Percentiles rank a stretch among this genome's conserved stretches.
Conservation (phyloP, 305 asterid genomes). For the Solanum hybrid region DNA sequence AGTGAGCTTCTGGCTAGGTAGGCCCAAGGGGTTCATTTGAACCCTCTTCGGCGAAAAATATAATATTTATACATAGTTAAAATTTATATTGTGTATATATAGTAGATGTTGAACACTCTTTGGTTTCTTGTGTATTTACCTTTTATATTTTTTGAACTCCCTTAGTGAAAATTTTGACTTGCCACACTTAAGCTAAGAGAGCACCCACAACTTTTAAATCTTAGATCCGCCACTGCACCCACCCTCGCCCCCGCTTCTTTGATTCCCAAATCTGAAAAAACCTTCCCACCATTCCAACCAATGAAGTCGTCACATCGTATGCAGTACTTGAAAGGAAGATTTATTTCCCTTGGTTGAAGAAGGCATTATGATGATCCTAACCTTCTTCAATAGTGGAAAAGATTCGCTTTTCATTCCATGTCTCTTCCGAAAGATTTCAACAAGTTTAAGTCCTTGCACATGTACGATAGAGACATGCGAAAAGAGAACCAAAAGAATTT, state of each 20-base stretch:
- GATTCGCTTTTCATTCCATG: no score
- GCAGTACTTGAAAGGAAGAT: neutral
- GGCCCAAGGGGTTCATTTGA: neutral
- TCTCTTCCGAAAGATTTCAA: no score
- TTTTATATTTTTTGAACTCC: neutral
- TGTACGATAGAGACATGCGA: constrained; percentile 53
- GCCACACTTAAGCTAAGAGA: neutral
- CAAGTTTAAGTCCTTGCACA: constrained; percentile 18
- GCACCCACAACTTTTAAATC: neutral
- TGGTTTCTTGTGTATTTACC: neutral
- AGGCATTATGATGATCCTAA: no score
- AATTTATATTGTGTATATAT: neutral
- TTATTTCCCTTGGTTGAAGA: neutral
- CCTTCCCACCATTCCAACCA: neutral
- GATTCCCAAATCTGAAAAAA: neutral
- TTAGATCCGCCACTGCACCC: neutral
- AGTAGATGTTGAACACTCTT: neutral
- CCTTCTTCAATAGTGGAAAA: no score
- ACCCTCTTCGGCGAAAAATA: neutral
- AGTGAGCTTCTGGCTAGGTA: neutral
- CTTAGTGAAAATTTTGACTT: neutral
- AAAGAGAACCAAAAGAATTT: neutral
- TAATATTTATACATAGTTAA: neutral
- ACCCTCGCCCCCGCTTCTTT: neutral
- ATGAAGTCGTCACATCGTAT: neutral